These are phyloP conservation scores for Omphalotus guepiniiformis DNA, from an alignment of 768 basidiomycete species.

Conservation along the genomic window DNA sequence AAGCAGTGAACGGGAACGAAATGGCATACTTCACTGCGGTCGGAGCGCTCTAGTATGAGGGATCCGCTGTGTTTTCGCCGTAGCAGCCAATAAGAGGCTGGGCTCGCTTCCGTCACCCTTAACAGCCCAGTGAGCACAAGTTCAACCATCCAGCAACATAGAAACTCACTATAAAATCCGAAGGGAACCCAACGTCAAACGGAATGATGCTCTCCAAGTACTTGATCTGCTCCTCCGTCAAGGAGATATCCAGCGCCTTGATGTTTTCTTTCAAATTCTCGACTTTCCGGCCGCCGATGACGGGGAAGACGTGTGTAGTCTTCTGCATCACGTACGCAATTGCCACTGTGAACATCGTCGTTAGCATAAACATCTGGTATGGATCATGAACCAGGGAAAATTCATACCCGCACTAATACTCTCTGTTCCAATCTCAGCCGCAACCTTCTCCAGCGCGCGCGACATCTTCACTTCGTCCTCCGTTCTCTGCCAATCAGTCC, in stretches of 20 bases:
- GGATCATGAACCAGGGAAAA: background rate
- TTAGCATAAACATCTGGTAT: background rate
- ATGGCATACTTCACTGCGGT: no score
- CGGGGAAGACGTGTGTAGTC: slow-evolving; percentile 40
- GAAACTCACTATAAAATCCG: slow-evolving; percentile 6
- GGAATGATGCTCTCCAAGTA: slow-evolving; percentile 28
- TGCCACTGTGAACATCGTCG: slow-evolving; percentile 3
- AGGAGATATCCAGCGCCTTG: slow-evolving; percentile 36
- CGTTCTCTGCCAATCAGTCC: slow-evolving; percentile 9
- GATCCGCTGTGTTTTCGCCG: slow-evolving; percentile 2
- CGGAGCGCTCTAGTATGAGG: background rate
- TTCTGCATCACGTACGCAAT: slow-evolving; percentile 39
- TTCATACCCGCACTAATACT: slow-evolving; percentile 30
- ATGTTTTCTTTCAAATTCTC: slow-evolving; percentile 39
- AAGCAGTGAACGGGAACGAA: no score
- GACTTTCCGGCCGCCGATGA: slow-evolving; percentile 39
- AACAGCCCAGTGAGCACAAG: background rate
- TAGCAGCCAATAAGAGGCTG: slow-evolving; percentile 2
- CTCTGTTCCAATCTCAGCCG: slow-evolving; percentile 31
- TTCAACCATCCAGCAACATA: background rate
- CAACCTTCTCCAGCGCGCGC: slow-evolving; percentile 33
- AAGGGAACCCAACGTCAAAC: slow-evolving; percentile 9
- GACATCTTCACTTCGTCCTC: slow-evolving; percentile 24
- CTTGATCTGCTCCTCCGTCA: slow-evolving; percentile 33
- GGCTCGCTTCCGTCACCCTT: slow-evolving; percentile 12